Base-by-base conservation (phyloP, 495 filamentous ascomycete genomes). In the Saxispiralis lemnorum region DNA sequence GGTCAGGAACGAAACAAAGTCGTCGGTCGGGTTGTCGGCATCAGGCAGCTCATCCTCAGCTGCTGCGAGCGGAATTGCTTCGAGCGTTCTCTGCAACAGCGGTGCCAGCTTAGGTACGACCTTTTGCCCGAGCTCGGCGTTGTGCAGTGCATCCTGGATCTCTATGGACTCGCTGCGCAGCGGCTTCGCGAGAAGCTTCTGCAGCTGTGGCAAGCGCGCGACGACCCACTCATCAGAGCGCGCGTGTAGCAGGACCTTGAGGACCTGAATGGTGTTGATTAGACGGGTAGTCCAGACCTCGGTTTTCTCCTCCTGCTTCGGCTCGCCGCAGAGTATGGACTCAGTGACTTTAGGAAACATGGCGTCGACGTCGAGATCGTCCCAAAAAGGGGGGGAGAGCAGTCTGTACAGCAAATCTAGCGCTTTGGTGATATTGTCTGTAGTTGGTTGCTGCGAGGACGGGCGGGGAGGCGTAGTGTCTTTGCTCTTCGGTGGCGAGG, bases 201-300 rank as follows among this genome's bases (percentile, higher is more conserved):
- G 86, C 18, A 99, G 70, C 13, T 73, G 64, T 0, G 73, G 50
- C 46, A 93, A 69, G 41, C 81, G 80, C 51, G 76, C 69, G 16
- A 83, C 56, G 12, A 96, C 75, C 88, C 89, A 99, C 3, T 93
- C 83, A 58, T 95, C 77, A 0, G 78, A 63, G 59, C 89, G 92
- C 39, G 79, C 73, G 40, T 83, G 80, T 15, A 96, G 66, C 31
- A 99, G 77, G 36, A 94, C 79, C 36, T 83, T 77, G 35, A 99
- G 60, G 15, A 95, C 79, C 53, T 95, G 85, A 9, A 99, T 65
- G 7, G 87, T 82, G 58, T 96, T 96, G 63, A 99, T 70, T 60
- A 87, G 82, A 39, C 76, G 74, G 0, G 85, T 93, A 35, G 77
- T 70, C 48, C 79, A 79, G 2, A 46, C 43, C 30, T 65, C 62